Conservation (phyloP, 805 yeast species). For the Nakazawaea molendinolei region DNA sequence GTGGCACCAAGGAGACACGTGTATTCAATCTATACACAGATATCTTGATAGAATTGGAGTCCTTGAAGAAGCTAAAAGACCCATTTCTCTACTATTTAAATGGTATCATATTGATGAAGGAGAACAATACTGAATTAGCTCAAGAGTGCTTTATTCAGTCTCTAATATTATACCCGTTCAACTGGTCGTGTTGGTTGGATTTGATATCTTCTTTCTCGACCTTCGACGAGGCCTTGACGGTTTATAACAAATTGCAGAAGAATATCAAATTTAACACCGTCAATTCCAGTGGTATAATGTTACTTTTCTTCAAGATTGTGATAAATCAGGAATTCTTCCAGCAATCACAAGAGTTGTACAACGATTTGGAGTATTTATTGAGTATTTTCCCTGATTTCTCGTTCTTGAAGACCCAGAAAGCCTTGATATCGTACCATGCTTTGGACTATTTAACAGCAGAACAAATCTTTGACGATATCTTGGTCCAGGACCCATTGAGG, state of each 20-base stretch:
- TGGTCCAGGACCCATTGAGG: conserved; percentile 72
- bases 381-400: conserved; percentile 64
- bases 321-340: conserved; percentile 77
- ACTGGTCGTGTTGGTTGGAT: conserved; percentile 94
- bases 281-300: conserved; percentile 23
- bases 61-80: conserved; percentile 25
- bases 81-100: conserved; percentile 67
- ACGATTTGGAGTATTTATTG: conserved; percentile 41
- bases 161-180: conserved; percentile 63
- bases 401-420: conserved; percentile 74
- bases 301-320: conserved; percentile 54
- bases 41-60: conserved; percentile 38
- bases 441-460: conserved; percentile 82
- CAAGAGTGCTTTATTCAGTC: conserved; percentile 55
- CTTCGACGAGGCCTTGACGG: conserved; percentile 49
- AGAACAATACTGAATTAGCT: conserved; percentile 56
- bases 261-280: conserved; percentile 25
- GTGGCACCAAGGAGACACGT: conserved; percentile 16
- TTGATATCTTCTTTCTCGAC: conserved; percentile 53
- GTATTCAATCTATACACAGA: conserved; percentile 16
- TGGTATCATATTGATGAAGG: conserved; percentile 62
- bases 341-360: conserved; percentile 43
- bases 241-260: conserved; percentile 31
- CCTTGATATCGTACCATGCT: conserved; percentile 75
- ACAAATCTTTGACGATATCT: conserved; percentile 64